Percentiles rank a stretch among this genome's conserved stretches.
These are phyloP conservation scores for Mycena epipterygia DNA, from an alignment of 768 basidiomycete species.

Conservation along the genomic window DNA sequence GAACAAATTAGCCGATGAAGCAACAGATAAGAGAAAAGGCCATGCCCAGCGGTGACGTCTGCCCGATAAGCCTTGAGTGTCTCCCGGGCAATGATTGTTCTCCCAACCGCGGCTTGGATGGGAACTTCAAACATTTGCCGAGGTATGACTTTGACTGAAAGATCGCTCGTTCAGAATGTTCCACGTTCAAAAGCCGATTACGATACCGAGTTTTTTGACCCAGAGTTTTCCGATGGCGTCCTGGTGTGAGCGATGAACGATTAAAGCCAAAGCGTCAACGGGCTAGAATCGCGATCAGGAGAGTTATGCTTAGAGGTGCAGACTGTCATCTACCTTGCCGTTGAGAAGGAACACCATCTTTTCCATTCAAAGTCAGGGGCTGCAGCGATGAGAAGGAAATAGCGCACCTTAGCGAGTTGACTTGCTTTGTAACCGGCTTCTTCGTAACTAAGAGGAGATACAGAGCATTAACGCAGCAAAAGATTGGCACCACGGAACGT, in stretches of 20 bases:
- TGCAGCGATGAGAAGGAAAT: neutral
- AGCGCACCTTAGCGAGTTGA: slow-evolving; percentile 82
- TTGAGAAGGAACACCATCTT: slow-evolving; percentile 95
- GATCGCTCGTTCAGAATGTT: neutral
- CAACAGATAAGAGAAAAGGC: neutral
- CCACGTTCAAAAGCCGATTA: neutral
- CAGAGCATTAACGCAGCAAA: neutral
- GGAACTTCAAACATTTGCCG: slow-evolving; percentile 94
- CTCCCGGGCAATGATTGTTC: slow-evolving; percentile 90
- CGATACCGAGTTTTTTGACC: slow-evolving; percentile 93
- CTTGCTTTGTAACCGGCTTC: slow-evolving; percentile 90
- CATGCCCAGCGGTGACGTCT: slow-evolving; percentile 88
- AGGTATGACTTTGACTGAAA: slow-evolving; percentile 89
- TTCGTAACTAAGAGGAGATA: slow-evolving; percentile 77
- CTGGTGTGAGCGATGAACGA: slow-evolving; percentile 88
- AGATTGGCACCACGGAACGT: slow-evolving; percentile 23
- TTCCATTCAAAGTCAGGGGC: slow-evolving; percentile 3
- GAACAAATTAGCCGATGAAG: neutral
- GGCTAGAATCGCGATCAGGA: slow-evolving; percentile 62
- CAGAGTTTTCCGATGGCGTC: slow-evolving; percentile 83
- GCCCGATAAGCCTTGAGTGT: slow-evolving; percentile 88
- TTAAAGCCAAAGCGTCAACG: slow-evolving; percentile 93
- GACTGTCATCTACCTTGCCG: slow-evolving; percentile 24
- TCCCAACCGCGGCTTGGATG: slow-evolving; percentile 93
- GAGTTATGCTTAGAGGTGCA: neutral